Evolutionary conservation across 345 rosid genomes (phyloP), one percentile per base, ranked within the genome.

Genomic region (Jatropha curcas): DNA sequence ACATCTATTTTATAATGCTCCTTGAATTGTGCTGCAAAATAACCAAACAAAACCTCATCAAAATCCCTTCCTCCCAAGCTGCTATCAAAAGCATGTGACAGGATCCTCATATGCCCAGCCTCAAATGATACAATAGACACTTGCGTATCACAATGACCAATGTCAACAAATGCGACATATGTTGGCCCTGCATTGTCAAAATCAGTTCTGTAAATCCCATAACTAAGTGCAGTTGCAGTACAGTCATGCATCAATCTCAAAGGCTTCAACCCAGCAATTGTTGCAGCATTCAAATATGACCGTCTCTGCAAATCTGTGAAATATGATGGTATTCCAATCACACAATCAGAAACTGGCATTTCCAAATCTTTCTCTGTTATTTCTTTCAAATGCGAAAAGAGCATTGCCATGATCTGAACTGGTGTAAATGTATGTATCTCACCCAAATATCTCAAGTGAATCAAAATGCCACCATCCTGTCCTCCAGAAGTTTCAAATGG

Each of bases 141-240:
- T 79, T 87, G 91, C 60, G 86, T 87, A 71, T 85, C 89, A 60
- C 83, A 80, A 20, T 87, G 89, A 75, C 91, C 91, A 77, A 87
- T 83, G 72, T 87, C 91, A 59, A 87, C 81, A 76, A 85, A 84
- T 22, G 82, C 85, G 39, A 85, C 85, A 77, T 61, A 68, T 25
- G 82, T 84, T 70, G 79, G 80, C 39, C 89, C 89, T 20, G 74
- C 68, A 33, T 56, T 70, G 24, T 87, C 51, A 55, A 85, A 84
- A 64, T 85, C 91, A 24, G 91, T 79, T 79, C 79, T 87, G 73
- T 87, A 87, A 25, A 85, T 87, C 67, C 89, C 91, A 67, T 84
- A 88, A 71, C 86, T 75, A 53, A 88, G 85, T 37, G 91, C 89
- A 59, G 81, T 84, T 68, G 89, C 91, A 39, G 89, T 77, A 46